Percentiles rank a stretch among this genome's conserved stretches.
Conservation (phyloP, 2,329 filamentous ascomycete species). For the Rhexocercosporidium sp. region DNA sequence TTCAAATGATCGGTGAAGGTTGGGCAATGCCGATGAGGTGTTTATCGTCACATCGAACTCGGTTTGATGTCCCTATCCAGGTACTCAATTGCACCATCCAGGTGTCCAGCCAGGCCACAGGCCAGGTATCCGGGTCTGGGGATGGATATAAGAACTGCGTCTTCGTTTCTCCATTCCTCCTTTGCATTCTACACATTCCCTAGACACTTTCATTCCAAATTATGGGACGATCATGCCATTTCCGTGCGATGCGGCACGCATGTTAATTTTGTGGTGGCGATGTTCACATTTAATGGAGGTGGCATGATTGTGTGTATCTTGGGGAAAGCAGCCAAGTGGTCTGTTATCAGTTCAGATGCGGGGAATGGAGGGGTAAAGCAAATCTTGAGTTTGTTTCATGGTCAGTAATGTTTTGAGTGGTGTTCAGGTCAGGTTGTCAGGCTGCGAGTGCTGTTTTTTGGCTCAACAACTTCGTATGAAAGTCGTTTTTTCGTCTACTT, state of each 20-base stretch:
- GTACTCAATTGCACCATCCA: neutral
- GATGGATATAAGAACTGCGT: neutral
- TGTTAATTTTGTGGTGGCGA: neutral
- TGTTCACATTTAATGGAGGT: neutral
- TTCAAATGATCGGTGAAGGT: neutral
- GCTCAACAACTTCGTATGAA: too few relatives aligned
- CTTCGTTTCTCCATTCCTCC: neutral
- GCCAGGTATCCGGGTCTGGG: neutral
- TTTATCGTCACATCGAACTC: too few relatives aligned
- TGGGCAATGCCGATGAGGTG: too few relatives aligned
- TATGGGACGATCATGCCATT: neutral
- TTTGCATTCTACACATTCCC: neutral
- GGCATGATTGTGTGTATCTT: neutral
- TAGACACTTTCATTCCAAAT: neutral
- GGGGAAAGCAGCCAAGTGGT: neutral
- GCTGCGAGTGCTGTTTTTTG: too few relatives aligned
- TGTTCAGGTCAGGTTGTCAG: too few relatives aligned
- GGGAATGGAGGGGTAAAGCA: neutral
- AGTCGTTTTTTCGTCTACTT: too few relatives aligned
- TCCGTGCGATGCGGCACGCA: neutral
- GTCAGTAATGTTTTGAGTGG: too few relatives aligned
- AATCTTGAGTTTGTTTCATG: neutral
- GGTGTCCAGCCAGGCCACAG: too few relatives aligned
- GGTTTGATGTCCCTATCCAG: neutral
- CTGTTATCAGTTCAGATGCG: neutral